Evolutionary conservation across 768 basidiomycete species (phyloP), one percentile per base, ranked within the genome.

Genomic region (Leccinum pellstonianum): DNA sequence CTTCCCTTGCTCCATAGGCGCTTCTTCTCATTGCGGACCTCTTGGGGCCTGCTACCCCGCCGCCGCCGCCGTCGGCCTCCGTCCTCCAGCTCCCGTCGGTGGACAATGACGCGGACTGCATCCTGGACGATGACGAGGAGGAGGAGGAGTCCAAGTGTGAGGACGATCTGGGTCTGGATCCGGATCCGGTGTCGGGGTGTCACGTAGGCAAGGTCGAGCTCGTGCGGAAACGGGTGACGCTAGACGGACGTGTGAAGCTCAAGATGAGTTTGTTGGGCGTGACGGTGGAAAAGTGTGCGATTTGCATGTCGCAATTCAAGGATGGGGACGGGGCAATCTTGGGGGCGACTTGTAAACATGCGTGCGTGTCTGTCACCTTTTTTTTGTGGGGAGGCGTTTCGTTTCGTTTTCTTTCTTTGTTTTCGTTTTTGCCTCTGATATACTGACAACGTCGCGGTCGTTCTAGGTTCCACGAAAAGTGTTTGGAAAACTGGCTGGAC

Each of bases 261-360:
- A 92, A 90, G 75, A 72, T 91, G 52, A 77, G 79, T 8, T 69
- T 91, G 53, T 74, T 89, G 19, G 90, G 86, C 41, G 76, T 81
- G 14, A 66, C 77, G 1, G 88, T 92, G 35, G 83, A 87, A 62
- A 83, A 83, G 66, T 93, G 91, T 71, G 81, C 85, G 43, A 86
- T 91, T 53, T 92, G 91, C 69, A 74, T 90, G 69, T 81, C 79
- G 51, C 86, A 86, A 73, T 92, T 90, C 75, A 84, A 77, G 73
- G 78, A 75, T 8, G 81, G 74, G 17, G 86, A 91, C 59, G 64
- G 67, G 57, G 87, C 81, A 14, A 81, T 81, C 35, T 66, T 88
- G 71, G 80, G 82, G 4, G 81, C 81, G 14, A 73, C 68, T 19
- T 92, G 90, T 70, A 77, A 76, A 62, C 90, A 91, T 75, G 77